Conservation (phyloP, 257 asterid genomes). For the Solanum commersonii region DNA sequence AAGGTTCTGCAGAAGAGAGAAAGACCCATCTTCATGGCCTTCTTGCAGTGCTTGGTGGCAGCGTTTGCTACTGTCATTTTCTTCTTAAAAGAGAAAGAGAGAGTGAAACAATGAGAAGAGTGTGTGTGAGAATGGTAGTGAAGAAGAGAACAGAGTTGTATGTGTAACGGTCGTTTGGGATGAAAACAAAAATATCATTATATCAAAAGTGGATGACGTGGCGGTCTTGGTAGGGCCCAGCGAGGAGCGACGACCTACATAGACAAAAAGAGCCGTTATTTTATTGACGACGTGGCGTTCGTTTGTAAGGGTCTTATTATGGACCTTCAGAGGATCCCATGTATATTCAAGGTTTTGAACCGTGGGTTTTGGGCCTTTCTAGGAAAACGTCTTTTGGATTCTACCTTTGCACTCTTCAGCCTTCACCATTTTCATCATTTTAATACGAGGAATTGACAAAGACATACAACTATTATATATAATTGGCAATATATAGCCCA, state of each 20-base stretch:
- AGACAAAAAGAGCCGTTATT: neutral
- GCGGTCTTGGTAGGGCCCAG: constrained; percentile 2
- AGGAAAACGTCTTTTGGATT: neutral
- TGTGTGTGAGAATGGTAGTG: constrained; percentile 1
- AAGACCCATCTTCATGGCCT: constrained; percentile 47
- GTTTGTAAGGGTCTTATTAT: neutral
- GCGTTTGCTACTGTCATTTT: constrained; percentile 37
- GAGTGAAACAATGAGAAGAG: neutral
- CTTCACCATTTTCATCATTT: no score
- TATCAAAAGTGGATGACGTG: constrained; percentile 19
- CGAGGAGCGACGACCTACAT: neutral
- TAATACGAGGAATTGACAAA: no score
- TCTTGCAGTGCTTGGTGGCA: constrained; percentile 55
- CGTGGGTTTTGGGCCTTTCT: neutral
- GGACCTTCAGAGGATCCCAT: neutral
- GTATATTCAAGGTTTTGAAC: neutral
- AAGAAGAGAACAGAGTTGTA: neutral
- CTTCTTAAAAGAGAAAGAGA: neutral
- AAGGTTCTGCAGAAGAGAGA: constrained; percentile 51
- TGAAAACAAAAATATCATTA: neutral
- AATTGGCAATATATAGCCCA: no score
- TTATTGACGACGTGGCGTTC: neutral
- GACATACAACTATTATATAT: no score
- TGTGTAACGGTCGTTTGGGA: constrained; percentile 55
- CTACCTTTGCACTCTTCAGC: neutral